Percentiles rank a stretch among this genome's conserved stretches.
phyloP scores from a whole-genome alignment of 108 stramenopile species.

The Cyclotella sp. region DNA sequence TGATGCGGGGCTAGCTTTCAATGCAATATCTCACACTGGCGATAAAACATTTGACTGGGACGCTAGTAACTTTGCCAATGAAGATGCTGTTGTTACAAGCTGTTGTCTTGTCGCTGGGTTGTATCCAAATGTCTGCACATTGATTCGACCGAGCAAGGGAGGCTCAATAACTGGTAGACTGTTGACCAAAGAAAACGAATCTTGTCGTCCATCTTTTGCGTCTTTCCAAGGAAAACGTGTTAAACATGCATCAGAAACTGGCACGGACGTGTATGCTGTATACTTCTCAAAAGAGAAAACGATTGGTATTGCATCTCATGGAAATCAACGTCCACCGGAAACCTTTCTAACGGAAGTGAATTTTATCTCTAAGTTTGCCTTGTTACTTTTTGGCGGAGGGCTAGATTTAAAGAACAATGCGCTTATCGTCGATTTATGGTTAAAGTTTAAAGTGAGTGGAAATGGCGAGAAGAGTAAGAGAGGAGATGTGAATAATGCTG shows the following conservation, averaged over 20 bases:
- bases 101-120: slow-evolving; percentile 71
- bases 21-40: neutral
- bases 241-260: slow-evolving; percentile 45
- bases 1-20: slow-evolving; percentile 60
- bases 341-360: slow-evolving; percentile 68
- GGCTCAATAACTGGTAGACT: slow-evolving; percentile 52
- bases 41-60: slow-evolving; percentile 14
- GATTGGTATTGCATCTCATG: slow-evolving; percentile 31
- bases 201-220: slow-evolving; percentile 45
- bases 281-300: slow-evolving; percentile 63
- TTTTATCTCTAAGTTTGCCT: slow-evolving; percentile 70
- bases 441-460: slow-evolving; percentile 72
- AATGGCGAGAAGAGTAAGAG: slow-evolving; percentile 26
- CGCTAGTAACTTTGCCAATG: slow-evolving; percentile 42
- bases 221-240: slow-evolving; percentile 69
- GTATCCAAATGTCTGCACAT: slow-evolving; percentile 70
- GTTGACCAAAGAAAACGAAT: slow-evolving; percentile 58
- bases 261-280: slow-evolving; percentile 72
- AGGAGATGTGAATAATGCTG: slow-evolving; percentile 28
- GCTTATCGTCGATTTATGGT: slow-evolving; percentile 62
- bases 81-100: slow-evolving; percentile 64
- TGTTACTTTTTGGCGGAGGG: slow-evolving; percentile 70
- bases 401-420: slow-evolving; percentile 58
- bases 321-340: slow-evolving; percentile 29
- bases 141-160: slow-evolving; percentile 58